Evolutionary conservation across 1,284 basidiomycete genomes (phyloP), one percentile per base, ranked within the genome.

Genomic region (Puccinia horiana): DNA sequence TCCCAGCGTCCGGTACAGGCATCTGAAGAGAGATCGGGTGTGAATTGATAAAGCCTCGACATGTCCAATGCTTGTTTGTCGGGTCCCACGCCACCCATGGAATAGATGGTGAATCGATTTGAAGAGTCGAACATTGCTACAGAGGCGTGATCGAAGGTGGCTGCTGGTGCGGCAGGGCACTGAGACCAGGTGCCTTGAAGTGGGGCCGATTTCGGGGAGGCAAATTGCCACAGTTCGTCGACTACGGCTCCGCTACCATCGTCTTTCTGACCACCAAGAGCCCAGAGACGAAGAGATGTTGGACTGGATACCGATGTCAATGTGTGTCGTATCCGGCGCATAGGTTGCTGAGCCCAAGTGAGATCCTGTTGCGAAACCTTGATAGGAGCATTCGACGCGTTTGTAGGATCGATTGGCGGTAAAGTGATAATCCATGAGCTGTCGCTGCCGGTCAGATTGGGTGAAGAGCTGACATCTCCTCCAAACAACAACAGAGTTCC

Each of bases 211-310:
- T 47, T 47, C 14, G 67, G 52, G 56, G 78, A 54, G 32, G 78
- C 67, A 47, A 74, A 81, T 44, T 81, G 78, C 78, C 78, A 81
- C 65, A 81, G 44, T 47, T 81, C 78, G 29, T 81, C 29, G 23
- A 73, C 44, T 12, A 74, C 69, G 16, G 67, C 44, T 35, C 72
- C 69, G 72, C 78, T 81, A 1, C 78, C 78, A n/a, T 81, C 78
- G 26, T 35, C 49, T 26, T 37, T 67, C 56, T 81, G 78, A 11
- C 78, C 78, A 32, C 78, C 78, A 42, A 81, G 37, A 35, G 56
- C 56, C 78, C 78, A 81, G 4, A 74, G 47, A 40, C 69, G 47
- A 26, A 74, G 58, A 26, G 78, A 81, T 11, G 52, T 70, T 18
- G 78, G 42, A 49, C 26, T 58, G n/a, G 67, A 72, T 20, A 70